Percentiles rank a stretch among this genome's conserved stretches.
phyloP scores from a whole-genome alignment of 768 basidiomycete genomes.

The Termitomyces sp. region DNA sequence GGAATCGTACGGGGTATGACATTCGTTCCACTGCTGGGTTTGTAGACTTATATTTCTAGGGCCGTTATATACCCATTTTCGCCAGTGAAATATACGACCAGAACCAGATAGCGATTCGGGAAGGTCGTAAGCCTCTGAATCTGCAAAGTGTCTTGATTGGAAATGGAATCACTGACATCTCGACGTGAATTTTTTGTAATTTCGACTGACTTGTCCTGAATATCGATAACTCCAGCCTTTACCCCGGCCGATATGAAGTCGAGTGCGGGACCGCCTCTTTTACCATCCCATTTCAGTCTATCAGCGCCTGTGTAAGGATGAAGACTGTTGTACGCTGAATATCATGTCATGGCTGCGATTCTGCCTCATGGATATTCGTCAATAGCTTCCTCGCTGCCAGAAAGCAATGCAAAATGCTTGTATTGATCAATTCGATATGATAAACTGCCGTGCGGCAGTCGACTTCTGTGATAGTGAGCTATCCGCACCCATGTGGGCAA shows the following conservation, averaged over 20 bases:
- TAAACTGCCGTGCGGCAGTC: constrained; percentile 63
- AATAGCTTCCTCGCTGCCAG: constrained; percentile 64
- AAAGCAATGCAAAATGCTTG: constrained; percentile 52
- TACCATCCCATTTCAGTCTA: constrained; percentile 46
- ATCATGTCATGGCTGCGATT: constrained; percentile 11
- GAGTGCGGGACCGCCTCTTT: constrained; percentile 57
- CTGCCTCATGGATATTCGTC: neutral
- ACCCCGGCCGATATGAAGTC: constrained; percentile 48
- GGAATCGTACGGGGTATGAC: constrained; percentile 69
- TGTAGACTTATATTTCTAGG: constrained; percentile 30
- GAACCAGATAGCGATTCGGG: constrained; percentile 46
- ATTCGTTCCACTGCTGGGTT: neutral
- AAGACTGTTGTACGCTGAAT: constrained; percentile 42
- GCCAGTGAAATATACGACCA: constrained; percentile 74
- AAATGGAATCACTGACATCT: constrained; percentile 47
- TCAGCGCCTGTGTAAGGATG: constrained; percentile 55
- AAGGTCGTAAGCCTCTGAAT: constrained; percentile 58
- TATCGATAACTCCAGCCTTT: constrained; percentile 23
- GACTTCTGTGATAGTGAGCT: constrained; percentile 59
- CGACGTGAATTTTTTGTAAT: constrained; percentile 25
- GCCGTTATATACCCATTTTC: constrained; percentile 68
- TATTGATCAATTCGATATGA: constrained; percentile 59
- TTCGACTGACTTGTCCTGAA: neutral
- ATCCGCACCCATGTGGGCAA: constrained; percentile 32
- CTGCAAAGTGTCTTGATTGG: constrained; percentile 67